Evolutionary conservation across 306 rosid genomes (phyloP).

Genomic region (Dryas alaskensis): DNA sequence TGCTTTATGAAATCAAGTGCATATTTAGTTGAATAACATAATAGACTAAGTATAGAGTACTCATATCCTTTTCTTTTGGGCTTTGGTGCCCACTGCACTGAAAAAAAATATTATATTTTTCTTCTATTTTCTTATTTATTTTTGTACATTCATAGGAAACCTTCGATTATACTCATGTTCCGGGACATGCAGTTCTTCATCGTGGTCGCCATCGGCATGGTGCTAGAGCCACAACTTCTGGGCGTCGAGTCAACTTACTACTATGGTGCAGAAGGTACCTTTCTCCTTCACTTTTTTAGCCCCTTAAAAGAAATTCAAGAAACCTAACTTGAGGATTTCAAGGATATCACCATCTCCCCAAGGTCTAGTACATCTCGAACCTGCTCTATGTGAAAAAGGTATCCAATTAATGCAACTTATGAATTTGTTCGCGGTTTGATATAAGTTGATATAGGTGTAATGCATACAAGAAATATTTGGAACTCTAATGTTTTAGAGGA

Average conservation of each 20-base stretch:
- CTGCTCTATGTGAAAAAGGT: constrained; percentile 1
- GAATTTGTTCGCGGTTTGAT: background rate
- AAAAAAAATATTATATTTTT: too few species aligned
- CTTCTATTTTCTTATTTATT: background rate
- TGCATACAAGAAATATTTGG: background rate
- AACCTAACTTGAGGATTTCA: background rate
- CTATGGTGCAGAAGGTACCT: constrained; percentile 93
- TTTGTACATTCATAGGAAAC: constrained; percentile 50
- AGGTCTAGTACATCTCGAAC: background rate
- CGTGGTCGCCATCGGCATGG: constrained; percentile 92
- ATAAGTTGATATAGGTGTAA: background rate
- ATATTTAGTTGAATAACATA: too few species aligned
- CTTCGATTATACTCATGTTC: constrained; percentile 70
- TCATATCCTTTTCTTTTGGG: too few species aligned
- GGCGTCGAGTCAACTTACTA: constrained; percentile 69
- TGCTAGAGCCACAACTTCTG: constrained; percentile 81
- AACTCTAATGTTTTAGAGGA: background rate
- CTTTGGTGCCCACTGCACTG: too few species aligned
- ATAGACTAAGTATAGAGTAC: too few species aligned
- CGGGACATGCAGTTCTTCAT: constrained; percentile 85
- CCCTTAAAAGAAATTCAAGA: constrained; percentile 2
- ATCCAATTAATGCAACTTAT: background rate
- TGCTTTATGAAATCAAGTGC: too few species aligned
- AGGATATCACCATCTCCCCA: background rate
- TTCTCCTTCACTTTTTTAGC: constrained; percentile 16